phyloP scores from a whole-genome alignment of 1,139 yeast species.

The Debaryomyces fabryi region DNA sequence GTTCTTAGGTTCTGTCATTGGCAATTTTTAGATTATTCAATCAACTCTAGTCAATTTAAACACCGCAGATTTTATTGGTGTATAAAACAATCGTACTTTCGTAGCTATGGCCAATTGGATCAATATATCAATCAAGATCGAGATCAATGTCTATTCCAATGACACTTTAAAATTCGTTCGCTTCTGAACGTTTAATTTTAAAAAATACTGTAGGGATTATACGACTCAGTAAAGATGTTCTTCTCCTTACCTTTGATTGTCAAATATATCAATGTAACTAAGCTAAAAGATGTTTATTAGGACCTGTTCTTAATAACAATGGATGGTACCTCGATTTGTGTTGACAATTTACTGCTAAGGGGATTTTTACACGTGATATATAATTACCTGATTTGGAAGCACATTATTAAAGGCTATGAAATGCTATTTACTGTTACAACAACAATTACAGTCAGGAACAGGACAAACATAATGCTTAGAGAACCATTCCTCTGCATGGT shows the following conservation, averaged over 20 bases:
- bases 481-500: slow-evolving; percentile 96
- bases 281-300: not conserved
- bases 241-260: not conserved
- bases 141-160: not conserved
- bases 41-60: not conserved
- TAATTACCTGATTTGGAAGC: not conserved
- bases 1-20: slow-evolving; percentile 15
- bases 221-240: not conserved
- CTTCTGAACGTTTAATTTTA: not conserved
- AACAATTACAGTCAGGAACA: slow-evolving; percentile 88
- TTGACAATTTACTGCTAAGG: slow-evolving; percentile 12
- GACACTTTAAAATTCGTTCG: not conserved
- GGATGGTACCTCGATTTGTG: slow-evolving; percentile 11
- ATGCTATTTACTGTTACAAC: slow-evolving; percentile 59
- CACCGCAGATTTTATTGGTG: not conserved
- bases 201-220: not conserved
- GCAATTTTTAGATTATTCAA: not conserved
- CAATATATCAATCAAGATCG: not conserved
- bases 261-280: not conserved
- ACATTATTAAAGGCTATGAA: not conserved
- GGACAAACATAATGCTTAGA: slow-evolving; percentile 86
- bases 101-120: not conserved
- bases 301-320: not conserved
- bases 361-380: slow-evolving; percentile 1
- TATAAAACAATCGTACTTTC: not conserved